Evolutionary conservation across 1,284 basidiomycete genomes (phyloP).

Genomic region (Trichosporon asahii): DNA sequence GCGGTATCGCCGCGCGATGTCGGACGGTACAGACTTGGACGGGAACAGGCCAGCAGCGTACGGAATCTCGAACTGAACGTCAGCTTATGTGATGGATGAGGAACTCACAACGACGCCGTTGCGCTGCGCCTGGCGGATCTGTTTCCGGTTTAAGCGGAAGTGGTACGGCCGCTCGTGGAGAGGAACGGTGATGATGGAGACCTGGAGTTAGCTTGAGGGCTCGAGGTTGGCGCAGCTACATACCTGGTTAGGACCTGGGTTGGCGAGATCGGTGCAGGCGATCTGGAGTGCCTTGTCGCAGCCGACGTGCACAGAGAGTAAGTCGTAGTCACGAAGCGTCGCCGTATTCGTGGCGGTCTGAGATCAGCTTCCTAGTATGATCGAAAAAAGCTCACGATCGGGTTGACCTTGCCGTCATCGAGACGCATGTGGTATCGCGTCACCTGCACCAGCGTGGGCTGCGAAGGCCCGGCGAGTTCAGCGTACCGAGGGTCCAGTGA

Average conservation of each 20-base stretch:
- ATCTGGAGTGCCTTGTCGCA: slow-evolving; percentile 49
- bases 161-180: slow-evolving; percentile 47
- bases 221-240: slow-evolving; percentile 8
- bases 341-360: slow-evolving; percentile 43
- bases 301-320: slow-evolving; percentile 44
- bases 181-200: slow-evolving; percentile 50
- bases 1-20: slow-evolving; percentile 35
- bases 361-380: neutral
- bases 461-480: slow-evolving; percentile 13
- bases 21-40: slow-evolving; percentile 28
- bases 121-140: slow-evolving; percentile 47
- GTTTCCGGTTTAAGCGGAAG: slow-evolving; percentile 46
- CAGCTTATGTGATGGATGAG: neutral
- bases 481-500: slow-evolving; percentile 41
- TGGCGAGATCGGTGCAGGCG: slow-evolving; percentile 47
- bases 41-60: slow-evolving; percentile 48
- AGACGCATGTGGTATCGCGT: slow-evolving; percentile 46
- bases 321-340: slow-evolving; percentile 41
- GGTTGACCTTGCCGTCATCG: slow-evolving; percentile 46
- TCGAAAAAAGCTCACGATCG: slow-evolving; percentile 35
- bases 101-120: slow-evolving; percentile 50
- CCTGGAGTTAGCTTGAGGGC: slow-evolving; percentile 23
- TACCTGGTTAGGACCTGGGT: slow-evolving; percentile 51
- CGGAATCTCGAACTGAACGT: slow-evolving; percentile 47
- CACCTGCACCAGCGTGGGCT: slow-evolving; percentile 43